These are phyloP conservation scores for Torrubiellomyces zombiae DNA, from an alignment of 2,329 filamentous ascomycete genomes.

Conservation along the genomic window DNA sequence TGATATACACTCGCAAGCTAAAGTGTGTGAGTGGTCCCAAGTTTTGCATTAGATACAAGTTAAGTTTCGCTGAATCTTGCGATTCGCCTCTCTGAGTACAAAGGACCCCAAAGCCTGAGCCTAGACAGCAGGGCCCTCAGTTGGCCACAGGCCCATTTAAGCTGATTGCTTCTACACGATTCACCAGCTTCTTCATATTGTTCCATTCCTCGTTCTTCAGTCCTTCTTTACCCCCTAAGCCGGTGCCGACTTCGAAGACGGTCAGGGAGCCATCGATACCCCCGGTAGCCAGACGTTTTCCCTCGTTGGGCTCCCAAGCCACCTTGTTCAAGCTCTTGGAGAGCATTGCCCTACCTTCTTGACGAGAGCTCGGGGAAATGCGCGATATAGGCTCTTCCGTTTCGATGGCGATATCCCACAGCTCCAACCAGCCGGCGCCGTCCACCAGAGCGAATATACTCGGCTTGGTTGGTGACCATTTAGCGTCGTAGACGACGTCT, in stretches of 20 bases:
- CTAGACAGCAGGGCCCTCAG: too few species aligned
- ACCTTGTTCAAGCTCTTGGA: constrained; percentile 85
- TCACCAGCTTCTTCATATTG: constrained; percentile 77
- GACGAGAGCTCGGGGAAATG: constrained; percentile 52
- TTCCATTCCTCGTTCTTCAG: constrained; percentile 83
- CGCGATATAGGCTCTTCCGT: constrained; percentile 81
- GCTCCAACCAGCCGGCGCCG: constrained; percentile 76
- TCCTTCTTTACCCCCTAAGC: constrained; percentile 70
- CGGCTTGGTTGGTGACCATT: constrained; percentile 87
- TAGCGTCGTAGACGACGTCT: constrained; percentile 90
- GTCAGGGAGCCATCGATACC: constrained; percentile 83
- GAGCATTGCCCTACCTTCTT: constrained; percentile 50
- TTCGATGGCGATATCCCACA: constrained; percentile 89
- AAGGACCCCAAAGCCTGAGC: too few species aligned
- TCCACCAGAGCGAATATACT: constrained; percentile 92
- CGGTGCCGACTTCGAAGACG: constrained; percentile 77
- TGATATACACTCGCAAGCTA: too few species aligned
- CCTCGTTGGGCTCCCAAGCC: constrained; percentile 83
- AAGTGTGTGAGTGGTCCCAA: too few species aligned
- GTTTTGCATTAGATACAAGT: too few species aligned
- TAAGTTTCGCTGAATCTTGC: too few species aligned
- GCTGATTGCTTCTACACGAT: constrained; percentile 50
- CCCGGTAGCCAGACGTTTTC: constrained; percentile 72
- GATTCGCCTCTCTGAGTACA: too few species aligned
- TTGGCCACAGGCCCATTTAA: constrained; percentile 30